Evolutionary conservation across 345 rosid species (phyloP), one percentile per base, ranked within the genome.

Genomic region (Gossypium rotundifolium): DNA sequence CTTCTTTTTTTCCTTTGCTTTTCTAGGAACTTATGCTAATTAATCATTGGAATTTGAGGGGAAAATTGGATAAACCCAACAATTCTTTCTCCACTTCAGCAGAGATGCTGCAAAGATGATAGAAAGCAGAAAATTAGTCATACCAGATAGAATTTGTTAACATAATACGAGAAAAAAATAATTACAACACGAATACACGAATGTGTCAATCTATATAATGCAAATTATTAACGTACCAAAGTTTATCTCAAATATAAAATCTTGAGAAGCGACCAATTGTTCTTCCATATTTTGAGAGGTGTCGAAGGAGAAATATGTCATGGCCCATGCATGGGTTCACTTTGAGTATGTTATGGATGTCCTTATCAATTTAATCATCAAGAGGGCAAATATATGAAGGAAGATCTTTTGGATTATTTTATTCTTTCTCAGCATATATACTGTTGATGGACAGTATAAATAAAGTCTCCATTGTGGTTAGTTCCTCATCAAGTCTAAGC

Each of bases 11-110:
- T 27, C 46, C 13, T 6, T 14, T 11, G 20, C 49, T 57, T 57
- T 59, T 38, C 14, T 17, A 7, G 13, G 49, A 70, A 69, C 76
- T 69, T 14, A 23, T 53, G 69, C 78, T 81, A 77, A 79, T 79
- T 81, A 77, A 79, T 79, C 77, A 57, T 76, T 20, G 16, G 42
- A 22, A 20, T 27, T 59, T 59, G 38, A 59, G 17, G 25, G 27
- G 27, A 11, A 29, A 63, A 49, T 16, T 70, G 79, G 85, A 84
- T 70, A 78, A 78, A 79, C 55, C 58, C 77, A 60, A 65, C 68
- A n/a, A n/a, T 77, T 67, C 65, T 68, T 48, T 66, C 58, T 70
- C 81, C 81, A 60, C 66, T 72, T 59, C 55, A 59, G 66, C 54
- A 59, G 25, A 72, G 66, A 58, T 58, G 66, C 66, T 2, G 42